Evolutionary conservation across 495 filamentous ascomycete genomes (phyloP).

Genomic region (Amorphotheca resinae): DNA sequence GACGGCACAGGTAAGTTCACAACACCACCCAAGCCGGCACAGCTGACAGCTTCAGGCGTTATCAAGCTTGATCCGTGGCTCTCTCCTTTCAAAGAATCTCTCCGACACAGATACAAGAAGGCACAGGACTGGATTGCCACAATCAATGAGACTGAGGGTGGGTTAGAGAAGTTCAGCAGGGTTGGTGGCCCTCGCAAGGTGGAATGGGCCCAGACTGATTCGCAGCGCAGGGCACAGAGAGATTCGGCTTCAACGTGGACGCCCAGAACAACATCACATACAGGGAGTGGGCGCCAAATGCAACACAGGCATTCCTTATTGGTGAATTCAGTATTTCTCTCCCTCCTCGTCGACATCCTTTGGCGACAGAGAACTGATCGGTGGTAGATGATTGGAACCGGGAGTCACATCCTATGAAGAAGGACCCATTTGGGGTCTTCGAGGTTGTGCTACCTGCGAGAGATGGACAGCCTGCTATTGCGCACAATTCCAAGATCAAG

Average conservation of each 20-base stretch:
- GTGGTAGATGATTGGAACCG: constrained; percentile 72
- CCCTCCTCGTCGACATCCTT: constrained; percentile 9
- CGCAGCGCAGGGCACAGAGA: constrained; percentile 57
- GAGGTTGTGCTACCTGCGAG: constrained; percentile 65
- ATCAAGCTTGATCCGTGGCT: constrained; percentile 83
- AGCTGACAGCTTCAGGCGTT: constrained; percentile 48
- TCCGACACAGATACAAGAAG: constrained; percentile 64
- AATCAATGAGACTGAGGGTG: constrained; percentile 74
- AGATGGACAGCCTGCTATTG: constrained; percentile 64
- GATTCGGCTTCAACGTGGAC: constrained; percentile 67
- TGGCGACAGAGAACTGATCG: constrained; percentile 2
- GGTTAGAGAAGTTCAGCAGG: constrained; percentile 83
- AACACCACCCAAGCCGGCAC: background rate
- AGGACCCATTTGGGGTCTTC: constrained; percentile 78
- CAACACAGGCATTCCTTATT: constrained; percentile 69
- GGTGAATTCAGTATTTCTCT: constrained; percentile 75
- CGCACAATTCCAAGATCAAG: constrained; percentile 92
- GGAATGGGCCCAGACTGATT: constrained; percentile 4
- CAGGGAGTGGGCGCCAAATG: constrained; percentile 94
- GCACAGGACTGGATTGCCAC: constrained; percentile 81
- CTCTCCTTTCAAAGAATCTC: constrained; percentile 63
- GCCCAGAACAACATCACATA: constrained; percentile 78
- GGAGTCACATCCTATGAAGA: constrained; percentile 72
- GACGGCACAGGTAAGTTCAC: constrained; percentile 41
- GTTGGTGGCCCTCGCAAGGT: constrained; percentile 30